Evolutionary conservation across 2,329 filamentous ascomycete species (phyloP), one percentile per base, ranked within the genome.

Genomic region (Grosmannia serpens): DNA sequence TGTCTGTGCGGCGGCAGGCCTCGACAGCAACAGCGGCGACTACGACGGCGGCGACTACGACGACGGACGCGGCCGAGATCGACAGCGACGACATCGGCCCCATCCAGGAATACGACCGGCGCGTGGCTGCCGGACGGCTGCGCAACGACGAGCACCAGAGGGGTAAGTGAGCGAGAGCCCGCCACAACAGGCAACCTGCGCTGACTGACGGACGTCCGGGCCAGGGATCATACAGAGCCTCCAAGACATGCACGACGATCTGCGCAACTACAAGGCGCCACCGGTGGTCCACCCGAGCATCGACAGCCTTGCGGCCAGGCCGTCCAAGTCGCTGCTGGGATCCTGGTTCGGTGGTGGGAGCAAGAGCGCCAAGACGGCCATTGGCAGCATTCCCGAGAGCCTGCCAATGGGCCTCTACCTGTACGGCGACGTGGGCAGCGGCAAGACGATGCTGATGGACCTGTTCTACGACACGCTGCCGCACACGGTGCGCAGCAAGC

Each of bases 401-500:
- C 77, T 96, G 1, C 94, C 94, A 0, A 87, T 89, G 64, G 94
- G 94, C 0, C 74, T 99, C 35, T 99, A 99, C 72, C 87, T 99
- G 71, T 96, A 89, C 67, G 94, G 94, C 60, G 94, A 99, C 70
- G 94, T 99, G 2, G 94, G 94, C 47, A 95, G 90, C 67, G 94
- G 94, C 62, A 99, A 99, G 79, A 99, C 94, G 2, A 99, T 99
- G 94, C 78, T 99, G 69, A 99, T 99, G 94, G 92, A 99, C 70
- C 77, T 99, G 55, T 96, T 97, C 72, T 96, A 91, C 75, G 91
- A 97, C 63, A 96, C 92, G 0, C 76, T 97, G 26, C 94, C 94
- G 0, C 70, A 76, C 20, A 86, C 87, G 60, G 91, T 97, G 63
- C 81, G 78, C 59, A 83, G 84, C 35, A 96, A 96, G 75, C 95